A percentile compares a stretch with the other conserved stretches of the same genome.
Conservation (phyloP, 306 rosid genomes). For the Inga oerstediana region DNA sequence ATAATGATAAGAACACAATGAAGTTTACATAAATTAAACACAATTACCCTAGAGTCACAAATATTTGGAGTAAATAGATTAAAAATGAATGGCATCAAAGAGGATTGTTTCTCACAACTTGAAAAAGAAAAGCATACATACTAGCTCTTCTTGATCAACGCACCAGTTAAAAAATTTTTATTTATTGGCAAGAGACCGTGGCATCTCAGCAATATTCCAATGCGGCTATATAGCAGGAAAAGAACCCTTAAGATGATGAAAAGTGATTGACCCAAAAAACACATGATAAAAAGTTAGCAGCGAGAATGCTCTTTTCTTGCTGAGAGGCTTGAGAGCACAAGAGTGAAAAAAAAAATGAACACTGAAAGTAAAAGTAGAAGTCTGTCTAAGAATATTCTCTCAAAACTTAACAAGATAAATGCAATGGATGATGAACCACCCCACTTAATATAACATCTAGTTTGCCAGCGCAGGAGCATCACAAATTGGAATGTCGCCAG, state of each 20-base stretch:
- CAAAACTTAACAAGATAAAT: not conserved
- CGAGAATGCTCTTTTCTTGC: conserved; percentile 6
- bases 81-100: not conserved
- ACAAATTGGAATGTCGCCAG: not conserved
- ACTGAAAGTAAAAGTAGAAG: not conserved
- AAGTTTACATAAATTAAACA: not conserved
- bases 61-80: not conserved
- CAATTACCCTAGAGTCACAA: not conserved
- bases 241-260: not conserved
- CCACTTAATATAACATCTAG: conserved; percentile 2
- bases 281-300: conserved; percentile 6
- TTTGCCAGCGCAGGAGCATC: not conserved
- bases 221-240: not conserved
- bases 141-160: conserved; percentile 2
- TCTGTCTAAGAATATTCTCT: not conserved
- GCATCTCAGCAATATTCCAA: not conserved
- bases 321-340: not conserved
- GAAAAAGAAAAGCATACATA: conserved; percentile 6
- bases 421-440: not conserved
- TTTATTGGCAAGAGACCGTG: not conserved
- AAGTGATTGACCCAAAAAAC: not conserved
- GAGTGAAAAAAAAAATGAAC: not conserved
- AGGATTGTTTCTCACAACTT: conserved; percentile 9
- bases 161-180: not conserved
- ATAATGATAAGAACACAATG: not conserved